Base-by-base conservation (phyloP, 1,284 basidiomycete species). In the Ustilago xerochloae region DNA sequence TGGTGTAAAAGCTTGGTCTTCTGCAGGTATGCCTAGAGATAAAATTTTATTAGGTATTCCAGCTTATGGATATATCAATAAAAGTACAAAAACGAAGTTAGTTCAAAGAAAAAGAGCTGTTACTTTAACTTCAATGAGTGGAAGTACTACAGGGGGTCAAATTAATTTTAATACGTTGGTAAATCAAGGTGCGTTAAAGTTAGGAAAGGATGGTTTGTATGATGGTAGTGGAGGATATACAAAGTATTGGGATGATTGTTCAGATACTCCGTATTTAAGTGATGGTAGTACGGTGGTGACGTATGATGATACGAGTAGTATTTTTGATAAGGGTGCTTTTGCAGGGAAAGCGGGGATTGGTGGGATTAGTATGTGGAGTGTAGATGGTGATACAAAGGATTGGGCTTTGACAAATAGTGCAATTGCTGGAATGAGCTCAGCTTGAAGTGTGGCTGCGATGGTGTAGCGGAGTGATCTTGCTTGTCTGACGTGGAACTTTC, bases 31-130 rank as follows among this genome's bases (percentile, higher is more conserved):
- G 79, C 80, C 80, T 3, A 16, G 73, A 6, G 50, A 68, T 24
- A 80, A 81, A 66, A 81, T 81, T 47, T 36, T 81, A 3, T 56
- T 81, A 1, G 80, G 80, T 13, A 66, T 79, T 28, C 77, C 80
- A 0, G 62, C 65, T 2, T 81, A 81, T 38, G 80, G 80, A 16
- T 81, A 81, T 63, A 63, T 81, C 48, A 62, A 58, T 50, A n/a
- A n/a, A n/a, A 55, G 41, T 1, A 69, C 69, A 2, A 33, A 30
- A 20, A 66, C 60, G 24, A 59, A 16, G 1, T 63, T 43, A 3
- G 46, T 81, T 4, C 51, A 38, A 36, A 3, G 26, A 1, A 38
- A 51, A 8, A 18, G 59, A 41, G 64, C 56, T 82, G 70, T 54
- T 3, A 59, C 54, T 0, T 48, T 71, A 6, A 60, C 47, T 13